These are phyloP conservation scores for Puccinia hordei DNA, from an alignment of 1,284 basidiomycete species.

Conservation along the genomic window DNA sequence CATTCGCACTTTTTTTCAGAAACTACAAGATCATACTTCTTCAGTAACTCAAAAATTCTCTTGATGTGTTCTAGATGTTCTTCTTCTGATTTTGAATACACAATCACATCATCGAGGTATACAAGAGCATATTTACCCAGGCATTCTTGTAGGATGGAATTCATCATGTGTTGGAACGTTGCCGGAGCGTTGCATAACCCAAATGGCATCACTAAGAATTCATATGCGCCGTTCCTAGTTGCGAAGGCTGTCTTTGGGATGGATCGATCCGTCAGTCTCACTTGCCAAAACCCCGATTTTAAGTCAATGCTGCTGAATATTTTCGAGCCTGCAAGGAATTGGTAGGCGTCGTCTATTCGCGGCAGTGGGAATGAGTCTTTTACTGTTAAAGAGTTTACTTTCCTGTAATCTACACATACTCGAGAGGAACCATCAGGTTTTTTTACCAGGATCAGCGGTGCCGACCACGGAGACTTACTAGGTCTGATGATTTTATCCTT, in stretches of 20 bases:
- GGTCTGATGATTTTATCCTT: neutral
- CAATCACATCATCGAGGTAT: slow-evolving; percentile 11
- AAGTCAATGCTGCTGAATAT: neutral
- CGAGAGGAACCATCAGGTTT: neutral
- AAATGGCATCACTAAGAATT: slow-evolving; percentile 22
- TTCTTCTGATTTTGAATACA: slow-evolving; percentile 11
- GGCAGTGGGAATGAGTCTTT: neutral
- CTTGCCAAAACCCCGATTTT: neutral
- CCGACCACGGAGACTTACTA: neutral
- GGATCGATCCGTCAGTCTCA: neutral
- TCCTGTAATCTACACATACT: slow-evolving; percentile 14
- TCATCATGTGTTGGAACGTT: slow-evolving; percentile 57
- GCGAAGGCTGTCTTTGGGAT: neutral
- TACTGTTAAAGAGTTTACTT: neutral
- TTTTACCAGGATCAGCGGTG: neutral
- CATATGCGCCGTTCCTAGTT: neutral
- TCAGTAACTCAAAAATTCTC: neutral
- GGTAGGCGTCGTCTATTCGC: neutral
- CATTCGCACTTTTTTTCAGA: slow-evolving; percentile 8
- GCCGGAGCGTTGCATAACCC: slow-evolving; percentile 18
- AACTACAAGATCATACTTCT: neutral
- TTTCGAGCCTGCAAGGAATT: neutral
- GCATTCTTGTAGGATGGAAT: slow-evolving; percentile 53
- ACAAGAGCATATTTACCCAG: slow-evolving; percentile 8
- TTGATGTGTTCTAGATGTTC: neutral